Evolutionary conservation across 2,329 filamentous ascomycete genomes (phyloP).

Genomic region (Penicillium occitanis): DNA sequence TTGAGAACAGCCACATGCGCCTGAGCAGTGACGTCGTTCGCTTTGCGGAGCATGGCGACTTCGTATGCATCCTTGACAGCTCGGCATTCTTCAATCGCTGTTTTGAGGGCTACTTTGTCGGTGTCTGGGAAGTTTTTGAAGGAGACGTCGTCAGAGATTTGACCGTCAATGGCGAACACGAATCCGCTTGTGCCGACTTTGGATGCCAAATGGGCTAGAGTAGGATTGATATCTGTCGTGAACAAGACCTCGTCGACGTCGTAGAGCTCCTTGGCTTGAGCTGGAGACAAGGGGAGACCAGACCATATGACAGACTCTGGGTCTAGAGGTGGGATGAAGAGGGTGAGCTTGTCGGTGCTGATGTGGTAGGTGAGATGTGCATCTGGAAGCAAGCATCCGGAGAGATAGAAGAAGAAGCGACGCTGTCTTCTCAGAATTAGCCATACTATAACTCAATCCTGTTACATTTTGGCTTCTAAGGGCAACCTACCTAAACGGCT

Average conservation of each 20-base stretch:
- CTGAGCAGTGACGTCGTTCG: conserved; percentile 73
- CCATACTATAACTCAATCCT: background rate
- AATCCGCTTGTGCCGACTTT: conserved; percentile 46
- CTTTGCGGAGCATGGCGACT: conserved; percentile 74
- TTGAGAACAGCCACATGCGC: conserved; percentile 74
- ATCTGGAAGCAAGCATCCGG: conserved; percentile 79
- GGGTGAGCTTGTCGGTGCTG: conserved; percentile 66
- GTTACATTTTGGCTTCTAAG: background rate
- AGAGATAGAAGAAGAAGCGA: conserved; percentile 92
- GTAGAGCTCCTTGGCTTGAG: conserved; percentile 73
- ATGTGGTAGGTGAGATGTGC: conserved; percentile 81
- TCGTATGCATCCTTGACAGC: conserved; percentile 86
- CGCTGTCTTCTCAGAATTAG: conserved; percentile 64
- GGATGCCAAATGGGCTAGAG: conserved; percentile 55
- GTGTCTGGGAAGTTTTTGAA: conserved; percentile 69
- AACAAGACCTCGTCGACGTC: conserved; percentile 77
- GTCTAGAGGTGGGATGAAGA: conserved; percentile 87
- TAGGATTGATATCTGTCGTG: conserved; percentile 72
- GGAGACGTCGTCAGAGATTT: conserved; percentile 69
- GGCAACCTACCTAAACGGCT: conserved; percentile 68
- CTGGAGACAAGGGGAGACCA: conserved; percentile 73
- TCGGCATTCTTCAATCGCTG: conserved; percentile 75
- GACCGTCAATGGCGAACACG: conserved; percentile 74
- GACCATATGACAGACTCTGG: conserved; percentile 92
- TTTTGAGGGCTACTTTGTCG: conserved; percentile 60